Evolutionary conservation across 768 basidiomycete species (phyloP), one percentile per base, ranked within the genome.

Genomic region (Collybia nuda): DNA sequence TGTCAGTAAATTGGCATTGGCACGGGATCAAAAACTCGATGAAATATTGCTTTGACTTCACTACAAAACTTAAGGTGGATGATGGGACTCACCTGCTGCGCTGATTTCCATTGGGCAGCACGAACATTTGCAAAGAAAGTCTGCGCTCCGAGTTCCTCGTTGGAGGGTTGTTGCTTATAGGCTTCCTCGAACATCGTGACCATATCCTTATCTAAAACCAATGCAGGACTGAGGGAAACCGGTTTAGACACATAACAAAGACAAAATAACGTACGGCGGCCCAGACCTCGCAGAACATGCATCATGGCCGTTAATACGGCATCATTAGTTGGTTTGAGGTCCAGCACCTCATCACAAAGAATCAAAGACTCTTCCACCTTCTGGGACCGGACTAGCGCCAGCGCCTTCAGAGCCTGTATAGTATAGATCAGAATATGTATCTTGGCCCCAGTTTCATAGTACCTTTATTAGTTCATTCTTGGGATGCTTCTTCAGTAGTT

Each of bases 121-220:
- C 89, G 82, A 28, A 87, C 81, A 61, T 92, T 88, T 17, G 91
- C 90, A 62, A 91, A 88, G 72, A 93, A 93, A 0, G 88, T 85
- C 63, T 93, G 90, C 19, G 79, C 78, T 18, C 86, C 91, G 7
- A 92, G 81, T 53, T 93, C 91, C 62, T 93, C 92, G 60, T 90
- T 92, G 4, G 67, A 59, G 17, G 91, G 91, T 51, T 88, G 82
- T 54, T 85, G 82, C 66, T 87, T 91, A 72, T 80, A 92, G 1
- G 91, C 91, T 43, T 90, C 85, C 54, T 93, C 92, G 60, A 88
- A 93, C 86, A 93, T 90, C 7, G 75, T 75, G 38, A 91, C 80
- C 73, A 87, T 84, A 67, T 93, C 91, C 52, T 81, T 80, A 67
- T 89, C 90, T 77, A 47, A 52, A 32, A 6, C 14, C 6, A 6